Evolutionary conservation across 1,284 basidiomycete genomes (phyloP).

Genomic region (Marasmius tenuissimus): DNA sequence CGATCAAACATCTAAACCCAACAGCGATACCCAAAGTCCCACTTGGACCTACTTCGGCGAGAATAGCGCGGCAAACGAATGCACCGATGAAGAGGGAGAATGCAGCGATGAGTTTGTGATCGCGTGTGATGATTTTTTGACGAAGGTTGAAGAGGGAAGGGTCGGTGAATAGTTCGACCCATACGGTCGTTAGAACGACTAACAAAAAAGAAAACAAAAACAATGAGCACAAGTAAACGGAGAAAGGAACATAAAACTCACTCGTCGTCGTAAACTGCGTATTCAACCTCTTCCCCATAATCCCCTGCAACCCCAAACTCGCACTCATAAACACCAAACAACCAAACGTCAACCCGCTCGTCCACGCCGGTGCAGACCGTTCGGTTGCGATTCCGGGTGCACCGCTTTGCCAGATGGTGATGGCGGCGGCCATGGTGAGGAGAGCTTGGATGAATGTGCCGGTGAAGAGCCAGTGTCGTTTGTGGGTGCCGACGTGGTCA

Average conservation of each 20-base stretch:
- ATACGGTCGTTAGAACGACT: conserved; percentile 70
- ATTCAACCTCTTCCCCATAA: conserved; percentile 65
- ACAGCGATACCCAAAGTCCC: conserved; percentile 55
- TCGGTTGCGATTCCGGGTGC: conserved; percentile 42
- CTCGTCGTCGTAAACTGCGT: conserved; percentile 63
- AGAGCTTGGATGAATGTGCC: conserved; percentile 62
- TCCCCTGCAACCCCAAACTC: conserved; percentile 63
- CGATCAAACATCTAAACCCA: conserved; percentile 52
- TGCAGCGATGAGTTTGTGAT: conserved; percentile 60
- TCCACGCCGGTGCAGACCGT: conserved; percentile 56
- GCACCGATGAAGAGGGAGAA: conserved; percentile 59
- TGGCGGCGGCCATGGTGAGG: conserved; percentile 56
- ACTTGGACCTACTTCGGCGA: conserved; percentile 49
- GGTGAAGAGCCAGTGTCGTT: conserved; percentile 55
- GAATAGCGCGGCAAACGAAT: conserved; percentile 54
- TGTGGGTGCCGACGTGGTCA: conserved; percentile 56
- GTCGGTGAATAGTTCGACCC: conserved; percentile 72
- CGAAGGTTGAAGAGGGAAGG: conserved; percentile 50
- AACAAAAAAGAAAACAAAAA: not conserved
- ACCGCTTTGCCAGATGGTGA: conserved; percentile 49
- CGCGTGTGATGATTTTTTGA: conserved; percentile 46
- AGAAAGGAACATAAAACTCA: conserved; percentile 32
- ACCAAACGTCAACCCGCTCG: conserved; percentile 49
- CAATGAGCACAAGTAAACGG: no score
- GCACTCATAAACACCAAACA: conserved; percentile 62